phyloP scores from a whole-genome alignment of 1,284 basidiomycete genomes.

The Stereum hirsutum region DNA sequence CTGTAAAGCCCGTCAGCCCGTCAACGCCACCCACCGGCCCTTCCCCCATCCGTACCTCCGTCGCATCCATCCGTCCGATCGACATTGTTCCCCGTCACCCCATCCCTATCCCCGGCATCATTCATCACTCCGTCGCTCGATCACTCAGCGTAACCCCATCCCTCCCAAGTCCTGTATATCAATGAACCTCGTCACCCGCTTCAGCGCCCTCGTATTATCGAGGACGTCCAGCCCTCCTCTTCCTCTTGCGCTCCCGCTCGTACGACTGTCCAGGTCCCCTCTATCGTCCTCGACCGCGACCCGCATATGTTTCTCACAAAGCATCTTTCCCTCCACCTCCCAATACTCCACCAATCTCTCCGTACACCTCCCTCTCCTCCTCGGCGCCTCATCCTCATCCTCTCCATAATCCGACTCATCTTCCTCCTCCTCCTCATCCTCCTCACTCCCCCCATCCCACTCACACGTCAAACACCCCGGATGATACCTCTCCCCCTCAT shows the following conservation, averaged over 20 bases:
- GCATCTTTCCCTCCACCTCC: slow-evolving; percentile 74
- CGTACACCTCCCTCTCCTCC: slow-evolving; percentile 29
- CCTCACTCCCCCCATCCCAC: slow-evolving; percentile 32
- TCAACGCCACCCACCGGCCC: too few relatives aligned
- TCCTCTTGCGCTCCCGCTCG: slow-evolving; percentile 18
- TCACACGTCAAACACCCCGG: slow-evolving; percentile 78
- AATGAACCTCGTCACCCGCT: slow-evolving; percentile 52
- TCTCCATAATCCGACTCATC: slow-evolving; percentile 1
- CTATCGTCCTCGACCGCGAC: slow-evolving; percentile 13
- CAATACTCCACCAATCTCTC: slow-evolving; percentile 72
- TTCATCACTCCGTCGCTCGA: neutral
- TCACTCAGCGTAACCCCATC: neutral
- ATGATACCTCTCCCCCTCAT: slow-evolving; percentile 72
- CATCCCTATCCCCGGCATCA: neutral
- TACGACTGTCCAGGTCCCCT: slow-evolving; percentile 21
- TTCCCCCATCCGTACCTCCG: too few relatives aligned
- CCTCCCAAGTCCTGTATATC: slow-evolving; percentile 8
- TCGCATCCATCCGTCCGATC: too few relatives aligned
- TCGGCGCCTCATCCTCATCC: neutral
- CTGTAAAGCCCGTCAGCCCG: too few relatives aligned
- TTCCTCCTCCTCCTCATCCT: neutral
- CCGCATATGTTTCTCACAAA: slow-evolving; percentile 70
- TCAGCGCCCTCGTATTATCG: slow-evolving; percentile 27
- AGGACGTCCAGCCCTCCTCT: slow-evolving; percentile 23
- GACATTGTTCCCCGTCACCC: neutral